Evolutionary conservation across 345 rosid genomes (phyloP).

Genomic region (Euphorbia tirucalli): DNA sequence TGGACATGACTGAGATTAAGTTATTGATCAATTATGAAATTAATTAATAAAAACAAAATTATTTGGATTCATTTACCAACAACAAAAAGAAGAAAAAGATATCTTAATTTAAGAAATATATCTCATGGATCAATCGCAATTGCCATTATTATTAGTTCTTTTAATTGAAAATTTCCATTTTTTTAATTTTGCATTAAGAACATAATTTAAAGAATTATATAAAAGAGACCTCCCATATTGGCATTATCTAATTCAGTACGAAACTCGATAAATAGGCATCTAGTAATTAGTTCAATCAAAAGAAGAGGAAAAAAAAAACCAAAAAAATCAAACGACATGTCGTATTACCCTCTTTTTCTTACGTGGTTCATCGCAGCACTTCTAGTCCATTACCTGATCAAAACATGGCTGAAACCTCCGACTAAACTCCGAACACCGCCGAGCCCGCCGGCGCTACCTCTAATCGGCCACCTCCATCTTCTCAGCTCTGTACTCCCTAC

Average conservation of each 20-base stretch:
- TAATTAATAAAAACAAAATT: too few relatives aligned
- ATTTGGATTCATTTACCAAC: too few relatives aligned
- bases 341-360: slow-evolving; percentile 5
- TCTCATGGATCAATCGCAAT: too few relatives aligned
- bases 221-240: neutral
- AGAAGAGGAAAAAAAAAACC: neutral
- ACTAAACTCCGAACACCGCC: slow-evolving; percentile 26
- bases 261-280: neutral
- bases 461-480: slow-evolving; percentile 54
- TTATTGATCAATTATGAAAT: too few relatives aligned
- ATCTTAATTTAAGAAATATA: too few relatives aligned
- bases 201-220: neutral
- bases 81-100: too few relatives aligned
- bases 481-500: slow-evolving; percentile 34
- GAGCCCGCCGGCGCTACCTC: slow-evolving; percentile 45
- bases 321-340: neutral
- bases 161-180: neutral
- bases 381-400: slow-evolving; percentile 17
- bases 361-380: slow-evolving; percentile 25
- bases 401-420: slow-evolving; percentile 10
- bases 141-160: too few relatives aligned
- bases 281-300: neutral
- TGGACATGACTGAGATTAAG: too few relatives aligned
- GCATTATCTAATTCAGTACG: neutral
- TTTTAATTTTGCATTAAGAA: neutral